A percentile compares a stretch with the other conserved stretches of the same genome.
Evolutionary conservation across 1,284 basidiomycete genomes (phyloP).

Genomic region (Apiotrichum gamsii): DNA sequence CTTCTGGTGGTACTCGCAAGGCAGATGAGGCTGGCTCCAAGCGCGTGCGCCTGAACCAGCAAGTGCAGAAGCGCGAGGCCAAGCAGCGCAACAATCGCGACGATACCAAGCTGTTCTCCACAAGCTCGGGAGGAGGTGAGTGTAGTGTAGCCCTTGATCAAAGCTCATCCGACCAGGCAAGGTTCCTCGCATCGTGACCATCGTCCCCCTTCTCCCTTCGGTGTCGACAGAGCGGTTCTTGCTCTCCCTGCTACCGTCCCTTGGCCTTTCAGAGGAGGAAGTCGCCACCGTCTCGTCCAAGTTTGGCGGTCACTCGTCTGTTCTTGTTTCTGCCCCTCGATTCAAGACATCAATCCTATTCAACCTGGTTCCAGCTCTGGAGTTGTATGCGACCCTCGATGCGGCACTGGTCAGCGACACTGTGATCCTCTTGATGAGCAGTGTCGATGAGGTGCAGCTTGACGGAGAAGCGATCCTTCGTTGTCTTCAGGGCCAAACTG

Average conservation of each 20-base stretch:
- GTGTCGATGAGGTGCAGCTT: constrained; percentile 55
- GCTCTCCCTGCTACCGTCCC: constrained; percentile 60
- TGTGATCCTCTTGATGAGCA: constrained; percentile 62
- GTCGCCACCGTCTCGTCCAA: constrained; percentile 18
- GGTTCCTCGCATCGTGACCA: constrained; percentile 48
- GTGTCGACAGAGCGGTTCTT: constrained; percentile 64
- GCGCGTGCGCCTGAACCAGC: constrained; percentile 39
- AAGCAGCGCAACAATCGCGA: constrained; percentile 63
- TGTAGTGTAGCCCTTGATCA: too few species aligned
- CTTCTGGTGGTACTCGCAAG: constrained; percentile 20
- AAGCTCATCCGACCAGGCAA: too few species aligned
- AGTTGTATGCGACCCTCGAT: constrained; percentile 74
- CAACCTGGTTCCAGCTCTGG: constrained; percentile 63
- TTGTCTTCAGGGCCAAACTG: constrained; percentile 72
- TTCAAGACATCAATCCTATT: constrained; percentile 88
- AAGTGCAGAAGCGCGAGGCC: constrained; percentile 48
- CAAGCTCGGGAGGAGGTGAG: constrained; percentile 43
- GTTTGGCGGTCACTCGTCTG: constrained; percentile 49
- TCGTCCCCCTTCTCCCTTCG: constrained; percentile 43
- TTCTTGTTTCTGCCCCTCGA: constrained; percentile 69
- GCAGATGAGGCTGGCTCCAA: constrained; percentile 33
- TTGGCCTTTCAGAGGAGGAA: constrained; percentile 57
- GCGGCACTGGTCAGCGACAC: constrained; percentile 87
- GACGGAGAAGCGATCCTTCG: constrained; percentile 84
- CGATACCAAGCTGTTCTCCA: constrained; percentile 46